Conservation (phyloP, 2,329 filamentous ascomycete species). For the Fusarium albidum region DNA sequence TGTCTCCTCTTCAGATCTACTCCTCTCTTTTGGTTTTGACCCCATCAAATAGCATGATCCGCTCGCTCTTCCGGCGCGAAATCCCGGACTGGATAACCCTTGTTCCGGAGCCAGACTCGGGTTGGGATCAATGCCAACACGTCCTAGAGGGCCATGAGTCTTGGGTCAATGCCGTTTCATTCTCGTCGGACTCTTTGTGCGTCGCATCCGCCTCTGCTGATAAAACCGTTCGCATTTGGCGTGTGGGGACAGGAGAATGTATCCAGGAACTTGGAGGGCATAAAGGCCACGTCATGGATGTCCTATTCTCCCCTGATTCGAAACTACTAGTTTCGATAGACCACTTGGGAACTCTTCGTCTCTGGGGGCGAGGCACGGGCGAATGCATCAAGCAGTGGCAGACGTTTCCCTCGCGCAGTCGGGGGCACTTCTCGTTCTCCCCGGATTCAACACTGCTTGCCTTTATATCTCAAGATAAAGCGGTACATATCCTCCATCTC, state of each 20-base stretch:
- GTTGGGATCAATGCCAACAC: conserved; percentile 29
- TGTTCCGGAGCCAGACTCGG: conserved; percentile 4
- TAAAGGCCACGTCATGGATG: too few relatives aligned
- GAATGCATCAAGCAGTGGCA: too few relatives aligned
- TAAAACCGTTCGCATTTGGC: background rate
- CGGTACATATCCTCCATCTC: too few relatives aligned
- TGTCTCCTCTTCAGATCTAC: conserved; percentile 40
- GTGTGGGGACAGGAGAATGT: conserved; percentile 1
- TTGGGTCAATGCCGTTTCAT: background rate
- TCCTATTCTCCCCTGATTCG: too few relatives aligned
- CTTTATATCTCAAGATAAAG: too few relatives aligned
- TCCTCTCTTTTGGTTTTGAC: conserved; percentile 36
- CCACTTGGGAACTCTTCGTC: too few relatives aligned
- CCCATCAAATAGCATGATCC: conserved; percentile 28
- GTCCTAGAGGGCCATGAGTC: conserved; percentile 1
- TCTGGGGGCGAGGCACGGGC: too few relatives aligned
- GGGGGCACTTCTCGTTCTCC: too few relatives aligned
- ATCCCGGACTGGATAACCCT: conserved; percentile 27
- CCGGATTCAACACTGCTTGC: too few relatives aligned
- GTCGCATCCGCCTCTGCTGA: background rate
- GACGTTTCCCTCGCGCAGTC: too few relatives aligned
- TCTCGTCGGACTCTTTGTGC: background rate
- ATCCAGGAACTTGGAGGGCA: too few relatives aligned
- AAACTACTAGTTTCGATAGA: too few relatives aligned
- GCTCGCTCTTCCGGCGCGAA: conserved; percentile 13